Conservation (phyloP, 2,329 filamentous ascomycete genomes). For the Penicillium concentricum region DNA sequence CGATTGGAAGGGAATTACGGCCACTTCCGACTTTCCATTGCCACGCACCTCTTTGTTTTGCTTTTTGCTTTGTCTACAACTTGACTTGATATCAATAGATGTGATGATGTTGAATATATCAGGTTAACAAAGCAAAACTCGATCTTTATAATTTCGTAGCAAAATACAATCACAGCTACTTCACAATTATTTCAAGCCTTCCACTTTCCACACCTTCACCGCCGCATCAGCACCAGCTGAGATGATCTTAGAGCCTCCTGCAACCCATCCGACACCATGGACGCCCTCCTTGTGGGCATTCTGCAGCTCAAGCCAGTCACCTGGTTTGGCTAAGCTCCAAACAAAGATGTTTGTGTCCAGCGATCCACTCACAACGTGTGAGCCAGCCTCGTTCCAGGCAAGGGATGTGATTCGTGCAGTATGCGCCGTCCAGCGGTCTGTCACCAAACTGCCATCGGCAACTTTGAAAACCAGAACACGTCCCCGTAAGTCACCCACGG, state of each 20-base stretch:
- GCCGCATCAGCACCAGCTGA: conserved; percentile 84
- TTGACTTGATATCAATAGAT: not conserved
- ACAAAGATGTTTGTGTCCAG: conserved; percentile 91
- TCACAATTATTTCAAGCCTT: conserved; percentile 46
- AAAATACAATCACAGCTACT: not conserved
- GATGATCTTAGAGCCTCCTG: conserved; percentile 64
- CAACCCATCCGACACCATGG: conserved; percentile 79
- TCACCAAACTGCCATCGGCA: conserved; percentile 67
- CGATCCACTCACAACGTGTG: conserved; percentile 77
- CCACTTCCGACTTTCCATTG: conserved; percentile 6
- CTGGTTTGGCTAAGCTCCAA: conserved; percentile 83
- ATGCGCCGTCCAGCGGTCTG: conserved; percentile 75
- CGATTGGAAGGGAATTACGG: conserved; percentile 4
- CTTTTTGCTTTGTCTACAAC: not conserved
- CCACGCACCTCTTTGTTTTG: conserved; percentile 16
- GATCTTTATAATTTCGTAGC: not conserved
- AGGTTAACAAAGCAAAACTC: not conserved
- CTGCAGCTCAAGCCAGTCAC: conserved; percentile 75
- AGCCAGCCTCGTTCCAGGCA: conserved; percentile 75
- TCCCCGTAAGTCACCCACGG: conserved; percentile 77
- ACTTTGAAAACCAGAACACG: conserved; percentile 82
- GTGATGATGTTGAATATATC: not conserved
- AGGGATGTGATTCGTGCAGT: conserved; percentile 66
- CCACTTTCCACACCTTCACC: conserved; percentile 81
- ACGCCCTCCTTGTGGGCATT: conserved; percentile 98